Evolutionary conservation across 164 flowering plant genomes (phyloP).

Genomic region (Euptelea pleiosperma): DNA sequence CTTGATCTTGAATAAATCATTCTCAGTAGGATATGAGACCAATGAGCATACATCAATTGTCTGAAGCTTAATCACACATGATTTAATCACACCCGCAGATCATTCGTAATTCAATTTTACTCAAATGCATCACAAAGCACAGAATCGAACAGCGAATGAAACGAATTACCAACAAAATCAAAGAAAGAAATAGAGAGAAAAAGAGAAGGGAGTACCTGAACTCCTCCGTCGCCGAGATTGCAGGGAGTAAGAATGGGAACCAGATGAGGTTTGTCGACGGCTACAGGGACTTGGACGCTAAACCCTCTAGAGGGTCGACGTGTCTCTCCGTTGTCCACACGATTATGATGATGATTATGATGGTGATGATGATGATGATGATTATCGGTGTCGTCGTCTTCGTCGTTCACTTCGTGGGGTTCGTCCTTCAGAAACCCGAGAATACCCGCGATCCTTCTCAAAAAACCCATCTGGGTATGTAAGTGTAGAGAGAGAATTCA

Average conservation of each 20-base stretch:
- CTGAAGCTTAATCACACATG: too few relatives aligned
- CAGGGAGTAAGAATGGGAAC: slow-evolving; percentile 59
- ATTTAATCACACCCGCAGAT: too few relatives aligned
- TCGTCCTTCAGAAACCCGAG: slow-evolving; percentile 54
- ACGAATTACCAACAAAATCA: not conserved
- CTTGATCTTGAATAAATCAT: too few relatives aligned
- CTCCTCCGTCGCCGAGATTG: slow-evolving; percentile 58
- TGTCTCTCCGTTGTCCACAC: slow-evolving; percentile 14
- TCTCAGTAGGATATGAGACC: too few relatives aligned
- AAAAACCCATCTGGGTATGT: slow-evolving; percentile 41
- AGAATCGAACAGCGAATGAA: not conserved
- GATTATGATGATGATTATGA: slow-evolving; percentile 5
- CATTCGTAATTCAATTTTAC: too few relatives aligned
- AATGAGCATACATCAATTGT: too few relatives aligned
- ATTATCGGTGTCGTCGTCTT: slow-evolving; percentile 10
- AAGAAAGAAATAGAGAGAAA: not conserved
- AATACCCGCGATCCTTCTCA: slow-evolving; percentile 51
- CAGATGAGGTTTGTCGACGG: slow-evolving; percentile 45
- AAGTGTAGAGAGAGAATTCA: not conserved
- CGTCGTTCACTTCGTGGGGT: slow-evolving; percentile 26
- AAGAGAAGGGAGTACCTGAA: slow-evolving; percentile 46
- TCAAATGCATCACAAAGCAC: not conserved
- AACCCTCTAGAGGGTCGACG: slow-evolving; percentile 59
- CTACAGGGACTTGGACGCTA: slow-evolving; percentile 67
- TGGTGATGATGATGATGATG: too few relatives aligned